A percentile compares a stretch with the other conserved stretches of the same genome.
These are phyloP conservation scores for Pulveroboletus sp. DNA, from an alignment of 768 basidiomycete species.

Conservation along the genomic window DNA sequence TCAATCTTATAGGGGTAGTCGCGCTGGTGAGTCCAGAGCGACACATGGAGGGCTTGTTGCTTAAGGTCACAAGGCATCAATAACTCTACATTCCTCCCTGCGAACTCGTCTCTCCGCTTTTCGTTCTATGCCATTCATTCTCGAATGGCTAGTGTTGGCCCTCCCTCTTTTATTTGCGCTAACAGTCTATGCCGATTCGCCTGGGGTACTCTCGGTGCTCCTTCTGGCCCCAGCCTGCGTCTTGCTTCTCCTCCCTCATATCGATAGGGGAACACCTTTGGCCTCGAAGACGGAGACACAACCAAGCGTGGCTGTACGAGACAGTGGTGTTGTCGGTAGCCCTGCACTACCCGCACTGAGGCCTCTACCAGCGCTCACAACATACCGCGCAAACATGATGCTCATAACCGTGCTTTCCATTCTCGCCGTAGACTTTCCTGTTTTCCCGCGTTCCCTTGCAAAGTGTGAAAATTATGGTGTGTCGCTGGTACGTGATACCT, in stretches of 20 bases:
- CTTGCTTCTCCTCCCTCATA: slow-evolving; percentile 40
- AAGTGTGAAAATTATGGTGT: slow-evolving; percentile 95
- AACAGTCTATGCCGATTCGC: slow-evolving; percentile 64
- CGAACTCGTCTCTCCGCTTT: slow-evolving; percentile 43
- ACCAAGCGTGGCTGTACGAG: not conserved
- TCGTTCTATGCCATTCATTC: slow-evolving; percentile 34
- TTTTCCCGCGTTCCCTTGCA: slow-evolving; percentile 82
- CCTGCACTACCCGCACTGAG: slow-evolving; percentile 14
- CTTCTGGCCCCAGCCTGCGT: slow-evolving; percentile 44
- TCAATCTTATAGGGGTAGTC: slow-evolving; percentile 64
- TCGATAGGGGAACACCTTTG: slow-evolving; percentile 44
- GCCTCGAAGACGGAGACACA: slow-evolving; percentile 37
- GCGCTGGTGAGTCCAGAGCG: slow-evolving; percentile 48
- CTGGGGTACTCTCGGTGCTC: slow-evolving; percentile 45
- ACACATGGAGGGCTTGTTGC: slow-evolving; percentile 1
- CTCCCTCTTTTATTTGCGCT: slow-evolving; percentile 79
- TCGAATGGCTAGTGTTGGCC: slow-evolving; percentile 63
- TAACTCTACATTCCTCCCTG: slow-evolving; percentile 62
- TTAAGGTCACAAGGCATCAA: slow-evolving; percentile 52
- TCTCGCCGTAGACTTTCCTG: slow-evolving; percentile 91
- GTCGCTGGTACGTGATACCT: slow-evolving; percentile 62
- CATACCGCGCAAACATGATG: slow-evolving; percentile 94
- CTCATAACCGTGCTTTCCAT: slow-evolving; percentile 87
- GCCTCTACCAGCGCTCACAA: slow-evolving; percentile 73
- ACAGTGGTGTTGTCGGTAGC: not conserved